Percentiles rank a stretch among this genome's conserved stretches.
Evolutionary conservation across 139 green algal genomes (phyloP).

Genomic region (Chlamydomonas eustigma): DNA sequence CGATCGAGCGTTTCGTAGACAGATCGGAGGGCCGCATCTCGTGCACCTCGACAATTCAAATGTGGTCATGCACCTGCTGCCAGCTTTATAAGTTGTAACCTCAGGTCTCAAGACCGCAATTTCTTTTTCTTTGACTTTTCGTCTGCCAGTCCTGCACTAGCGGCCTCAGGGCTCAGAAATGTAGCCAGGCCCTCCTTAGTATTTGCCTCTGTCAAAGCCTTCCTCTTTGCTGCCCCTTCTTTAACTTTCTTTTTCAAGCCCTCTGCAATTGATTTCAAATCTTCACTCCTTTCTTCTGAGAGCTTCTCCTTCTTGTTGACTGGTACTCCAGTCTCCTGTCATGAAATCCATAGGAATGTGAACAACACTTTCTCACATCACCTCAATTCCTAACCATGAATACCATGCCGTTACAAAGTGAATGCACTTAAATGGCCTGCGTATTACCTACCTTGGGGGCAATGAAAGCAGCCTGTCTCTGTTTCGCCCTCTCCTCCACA

Average conservation of each 20-base stretch:
- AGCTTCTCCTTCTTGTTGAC: too few species aligned
- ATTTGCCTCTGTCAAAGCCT: conserved; percentile 13
- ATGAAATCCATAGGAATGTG: too few species aligned
- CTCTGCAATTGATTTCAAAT: conserved; percentile 32
- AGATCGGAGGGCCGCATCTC: too few species aligned
- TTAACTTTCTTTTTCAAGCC: conserved; percentile 56
- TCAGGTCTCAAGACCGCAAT: too few species aligned
- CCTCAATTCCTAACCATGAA: neutral
- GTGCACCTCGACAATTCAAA: too few species aligned
- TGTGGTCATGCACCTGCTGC: too few species aligned
- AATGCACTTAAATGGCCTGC: neutral
- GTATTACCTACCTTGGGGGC: conserved; percentile 63
- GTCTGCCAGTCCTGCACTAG: neutral
- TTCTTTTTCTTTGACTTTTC: too few species aligned
- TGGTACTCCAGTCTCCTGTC: too few species aligned
- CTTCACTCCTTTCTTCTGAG: too few species aligned
- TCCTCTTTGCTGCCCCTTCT: neutral
- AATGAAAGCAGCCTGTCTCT: conserved; percentile 79
- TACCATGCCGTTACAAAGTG: neutral
- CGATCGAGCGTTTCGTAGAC: too few species aligned
- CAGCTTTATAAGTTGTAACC: too few species aligned
- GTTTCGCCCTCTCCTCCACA: conserved; percentile 51
- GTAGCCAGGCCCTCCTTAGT: neutral
- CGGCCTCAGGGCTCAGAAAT: conserved; percentile 1
- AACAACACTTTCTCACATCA: neutral